These are phyloP conservation scores for Albugo candida DNA, from an alignment of 352 stramenopile genomes.

Conservation along the genomic window DNA sequence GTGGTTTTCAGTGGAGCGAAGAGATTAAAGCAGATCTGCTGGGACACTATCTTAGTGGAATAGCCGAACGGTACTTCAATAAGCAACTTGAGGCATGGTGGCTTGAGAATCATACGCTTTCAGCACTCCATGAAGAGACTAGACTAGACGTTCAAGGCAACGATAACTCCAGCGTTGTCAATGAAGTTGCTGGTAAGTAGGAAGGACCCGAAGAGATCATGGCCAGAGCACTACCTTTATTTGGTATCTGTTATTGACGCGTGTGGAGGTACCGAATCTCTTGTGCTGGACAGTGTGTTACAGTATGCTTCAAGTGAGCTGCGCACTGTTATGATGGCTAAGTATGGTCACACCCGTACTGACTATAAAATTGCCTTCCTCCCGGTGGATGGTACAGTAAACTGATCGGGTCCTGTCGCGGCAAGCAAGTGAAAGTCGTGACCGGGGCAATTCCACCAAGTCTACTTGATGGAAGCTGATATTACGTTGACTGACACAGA, in stretches of 20 bases:
- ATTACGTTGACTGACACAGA: conserved; percentile 6
- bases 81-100: conserved; percentile 4
- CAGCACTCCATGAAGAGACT: conserved; percentile 5
- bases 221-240: conserved; percentile 9
- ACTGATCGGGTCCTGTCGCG: conserved; percentile 3
- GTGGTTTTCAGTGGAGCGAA: neutral
- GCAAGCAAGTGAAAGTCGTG: conserved; percentile 11
- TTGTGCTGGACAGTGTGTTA: conserved; percentile 10
- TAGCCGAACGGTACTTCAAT: conserved; percentile 7
- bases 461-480: conserved; percentile 4
- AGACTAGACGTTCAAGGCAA: conserved; percentile 6
- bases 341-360: neutral
- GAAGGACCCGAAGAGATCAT: conserved; percentile 4
- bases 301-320: conserved; percentile 3
- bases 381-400: neutral
- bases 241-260: conserved; percentile 5
- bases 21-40: conserved; percentile 1
- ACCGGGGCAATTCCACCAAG: conserved; percentile 11
- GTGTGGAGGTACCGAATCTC: neutral
- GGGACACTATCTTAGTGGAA: conserved; percentile 1
- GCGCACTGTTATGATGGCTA: conserved; percentile 3
- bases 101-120: conserved; percentile 1
- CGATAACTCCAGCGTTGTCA: conserved; percentile 4
- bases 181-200: conserved; percentile 7
- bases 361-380: neutral